Conservation (phyloP, 2,329 filamentous ascomycete genomes). For the Myriosclerotinia curreyana region DNA sequence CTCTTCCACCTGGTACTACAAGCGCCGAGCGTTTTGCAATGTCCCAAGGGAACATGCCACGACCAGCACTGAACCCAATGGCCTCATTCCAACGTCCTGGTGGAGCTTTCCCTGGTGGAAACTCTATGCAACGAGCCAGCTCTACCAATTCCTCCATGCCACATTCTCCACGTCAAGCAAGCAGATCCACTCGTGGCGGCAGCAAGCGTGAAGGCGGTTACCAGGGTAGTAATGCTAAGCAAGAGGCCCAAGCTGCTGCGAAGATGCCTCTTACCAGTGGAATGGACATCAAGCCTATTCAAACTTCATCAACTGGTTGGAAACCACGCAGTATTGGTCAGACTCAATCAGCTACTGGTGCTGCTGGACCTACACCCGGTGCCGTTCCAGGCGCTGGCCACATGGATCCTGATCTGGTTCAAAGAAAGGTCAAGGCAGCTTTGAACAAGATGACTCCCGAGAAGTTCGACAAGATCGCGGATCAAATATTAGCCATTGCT, state of each 20-base stretch:
- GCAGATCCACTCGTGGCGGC: conserved; percentile 59
- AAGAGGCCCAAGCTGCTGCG: conserved; percentile 71
- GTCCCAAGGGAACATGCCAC: conserved; percentile 52
- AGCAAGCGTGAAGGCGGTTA: conserved; percentile 57
- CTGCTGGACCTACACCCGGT: conserved; percentile 45
- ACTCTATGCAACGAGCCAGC: conserved; percentile 56
- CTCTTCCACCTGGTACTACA: conserved; percentile 71
- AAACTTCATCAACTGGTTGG: conserved; percentile 74
- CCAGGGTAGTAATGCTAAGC: conserved; percentile 46
- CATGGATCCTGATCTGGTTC: conserved; percentile 87
- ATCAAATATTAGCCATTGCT: conserved; percentile 89
- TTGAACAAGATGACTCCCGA: conserved; percentile 99
- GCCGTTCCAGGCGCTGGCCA: conserved; percentile 50
- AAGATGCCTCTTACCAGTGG: conserved; percentile 88
- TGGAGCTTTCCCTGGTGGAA: conserved; percentile 59
- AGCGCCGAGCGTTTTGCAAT: conserved; percentile 73
- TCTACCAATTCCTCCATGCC: conserved; percentile 59
- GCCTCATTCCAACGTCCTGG: conserved; percentile 60
- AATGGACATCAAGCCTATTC: conserved; percentile 76
- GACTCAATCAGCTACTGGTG: conserved; percentile 41
- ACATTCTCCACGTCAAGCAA: conserved; percentile 64
- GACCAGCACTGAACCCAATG: conserved; percentile 53
- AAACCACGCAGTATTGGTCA: conserved; percentile 72
- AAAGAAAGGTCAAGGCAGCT: conserved; percentile 97
- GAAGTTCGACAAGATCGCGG: conserved; percentile 94